A percentile compares a stretch with the other conserved stretches of the same genome.
These are phyloP conservation scores for Teunomyces barrocoloradensis DNA, from an alignment of 805 yeast genomes.

Conservation along the genomic window DNA sequence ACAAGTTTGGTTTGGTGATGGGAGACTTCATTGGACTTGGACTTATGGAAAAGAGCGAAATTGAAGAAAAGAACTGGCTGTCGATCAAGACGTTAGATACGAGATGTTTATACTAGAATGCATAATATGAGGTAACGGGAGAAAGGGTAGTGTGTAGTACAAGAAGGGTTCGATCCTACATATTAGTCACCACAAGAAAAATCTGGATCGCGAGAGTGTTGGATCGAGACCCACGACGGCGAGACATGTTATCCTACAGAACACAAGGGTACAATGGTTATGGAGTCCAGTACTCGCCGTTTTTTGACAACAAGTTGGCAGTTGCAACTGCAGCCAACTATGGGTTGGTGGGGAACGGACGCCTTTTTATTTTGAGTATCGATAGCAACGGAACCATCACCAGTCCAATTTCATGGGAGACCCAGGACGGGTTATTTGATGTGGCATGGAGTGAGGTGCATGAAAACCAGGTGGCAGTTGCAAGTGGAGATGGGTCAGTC, in stretches of 20 bases:
- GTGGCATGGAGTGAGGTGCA: conserved; percentile 87
- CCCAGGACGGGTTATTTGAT: conserved; percentile 91
- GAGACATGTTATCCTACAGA: conserved; percentile 63
- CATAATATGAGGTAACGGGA: no score
- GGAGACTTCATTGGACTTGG: conserved; percentile 71
- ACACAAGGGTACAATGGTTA: conserved; percentile 86
- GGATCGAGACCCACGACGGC: background rate
- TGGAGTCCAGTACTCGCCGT: conserved; percentile 86
- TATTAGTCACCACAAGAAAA: background rate
- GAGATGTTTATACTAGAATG: conserved; percentile 11
- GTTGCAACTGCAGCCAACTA: conserved; percentile 90
- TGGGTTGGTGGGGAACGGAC: conserved; percentile 93
- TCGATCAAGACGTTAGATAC: conserved; percentile 43
- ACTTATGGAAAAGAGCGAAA: conserved; percentile 34
- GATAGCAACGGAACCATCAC: conserved; percentile 60
- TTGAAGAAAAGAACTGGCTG: conserved; percentile 21
- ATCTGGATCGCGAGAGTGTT: background rate
- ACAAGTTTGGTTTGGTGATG: conserved; percentile 70
- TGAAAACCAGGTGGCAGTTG: conserved; percentile 79
- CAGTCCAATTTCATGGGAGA: conserved; percentile 64
- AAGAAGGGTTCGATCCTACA: background rate
- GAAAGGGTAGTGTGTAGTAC: no score
- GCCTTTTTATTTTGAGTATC: conserved; percentile 67
- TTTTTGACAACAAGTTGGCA: conserved; percentile 83
- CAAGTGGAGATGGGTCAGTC: conserved; percentile 88